Conservation (phyloP, 2,329 filamentous ascomycete species). For the Diplocarpon rosae region DNA sequence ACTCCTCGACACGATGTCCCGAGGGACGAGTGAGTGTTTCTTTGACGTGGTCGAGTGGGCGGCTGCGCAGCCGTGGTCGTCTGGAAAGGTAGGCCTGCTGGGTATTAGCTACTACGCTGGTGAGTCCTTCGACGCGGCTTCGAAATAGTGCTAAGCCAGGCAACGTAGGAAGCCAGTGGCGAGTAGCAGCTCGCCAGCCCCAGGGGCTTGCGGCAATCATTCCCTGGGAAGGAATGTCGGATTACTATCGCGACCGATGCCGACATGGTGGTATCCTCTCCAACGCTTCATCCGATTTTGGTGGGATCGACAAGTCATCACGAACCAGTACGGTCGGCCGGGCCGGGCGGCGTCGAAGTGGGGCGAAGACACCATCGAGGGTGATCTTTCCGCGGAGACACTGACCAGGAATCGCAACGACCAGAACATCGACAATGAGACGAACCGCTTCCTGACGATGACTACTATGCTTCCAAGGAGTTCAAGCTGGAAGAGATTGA, state of each 20-base stretch:
- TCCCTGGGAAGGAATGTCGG: slow-evolving; percentile 43
- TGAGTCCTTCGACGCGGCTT: slow-evolving; percentile 9
- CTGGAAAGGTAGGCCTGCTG: slow-evolving; percentile 38
- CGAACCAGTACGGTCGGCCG: slow-evolving; percentile 55
- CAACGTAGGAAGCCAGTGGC: slow-evolving; percentile 35
- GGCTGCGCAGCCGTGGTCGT: slow-evolving; percentile 37
- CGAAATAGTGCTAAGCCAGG: background rate
- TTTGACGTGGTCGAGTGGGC: slow-evolving; percentile 42
- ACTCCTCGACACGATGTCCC: slow-evolving; percentile 41
- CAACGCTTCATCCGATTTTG: slow-evolving; percentile 50
- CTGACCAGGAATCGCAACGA: slow-evolving; percentile 4
- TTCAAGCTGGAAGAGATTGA: slow-evolving; percentile 55
- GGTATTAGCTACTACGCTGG: slow-evolving; percentile 42
- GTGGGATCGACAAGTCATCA: slow-evolving; percentile 56
- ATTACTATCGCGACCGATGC: slow-evolving; percentile 37
- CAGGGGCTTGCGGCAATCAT: slow-evolving; percentile 40
- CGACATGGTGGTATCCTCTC: slow-evolving; percentile 52
- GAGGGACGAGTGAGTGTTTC: slow-evolving; percentile 39
- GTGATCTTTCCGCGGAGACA: slow-evolving; percentile 41
- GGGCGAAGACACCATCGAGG: slow-evolving; percentile 41
- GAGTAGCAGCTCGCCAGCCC: slow-evolving; percentile 39
- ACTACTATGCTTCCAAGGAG: slow-evolving; percentile 28
- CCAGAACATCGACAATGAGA: slow-evolving; percentile 32
- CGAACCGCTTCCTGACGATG: slow-evolving; percentile 42
- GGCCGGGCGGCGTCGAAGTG: slow-evolving; percentile 32